These are phyloP conservation scores for Leptographium lundbergii DNA, from an alignment of 2,329 filamentous ascomycete species.

Conservation along the genomic window DNA sequence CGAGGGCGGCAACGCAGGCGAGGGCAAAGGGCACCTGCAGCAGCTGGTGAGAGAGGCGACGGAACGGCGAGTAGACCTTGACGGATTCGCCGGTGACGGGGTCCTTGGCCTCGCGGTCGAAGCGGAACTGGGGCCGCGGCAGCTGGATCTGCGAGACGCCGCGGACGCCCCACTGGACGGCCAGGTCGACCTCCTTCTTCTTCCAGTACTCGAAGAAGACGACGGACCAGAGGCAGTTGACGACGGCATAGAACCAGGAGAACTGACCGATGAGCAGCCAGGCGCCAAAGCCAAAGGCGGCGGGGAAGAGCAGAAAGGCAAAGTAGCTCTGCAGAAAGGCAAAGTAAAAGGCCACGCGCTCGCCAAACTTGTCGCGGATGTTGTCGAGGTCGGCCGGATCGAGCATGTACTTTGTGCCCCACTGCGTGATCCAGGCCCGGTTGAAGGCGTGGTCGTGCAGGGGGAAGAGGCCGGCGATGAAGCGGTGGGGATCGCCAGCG, in stretches of 20 bases:
- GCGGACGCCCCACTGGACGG: conserved; percentile 59
- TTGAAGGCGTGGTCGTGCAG: conserved; percentile 70
- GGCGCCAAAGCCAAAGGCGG: conserved; percentile 51
- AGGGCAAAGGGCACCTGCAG: conserved; percentile 78
- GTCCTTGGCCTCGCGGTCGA: conserved; percentile 66
- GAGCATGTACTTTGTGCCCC: conserved; percentile 59
- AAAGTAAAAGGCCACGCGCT: conserved; percentile 68
- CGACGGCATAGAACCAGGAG: conserved; percentile 54
- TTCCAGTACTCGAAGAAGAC: conserved; percentile 74
- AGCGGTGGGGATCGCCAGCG: conserved; percentile 9
- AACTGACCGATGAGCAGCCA: conserved; percentile 60
- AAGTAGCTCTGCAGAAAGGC: conserved; percentile 73
- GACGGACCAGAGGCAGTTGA: conserved; percentile 57
- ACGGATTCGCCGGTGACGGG: conserved; percentile 69
- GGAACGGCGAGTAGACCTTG: conserved; percentile 62
- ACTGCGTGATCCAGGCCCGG: conserved; percentile 59
- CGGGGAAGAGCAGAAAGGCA: conserved; percentile 56
- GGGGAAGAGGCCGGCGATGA: conserved; percentile 62
- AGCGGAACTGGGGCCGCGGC: conserved; percentile 59
- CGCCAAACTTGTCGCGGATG: conserved; percentile 53
- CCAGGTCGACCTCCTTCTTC: conserved; percentile 58
- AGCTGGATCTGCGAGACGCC: conserved; percentile 55
- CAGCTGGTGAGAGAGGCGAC: conserved; percentile 64
- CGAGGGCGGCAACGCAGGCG: conserved; percentile 57
- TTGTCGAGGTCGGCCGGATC: conserved; percentile 54